phyloP scores from a whole-genome alignment of 352 stramenopile species.

The Pythium sukuiense region DNA sequence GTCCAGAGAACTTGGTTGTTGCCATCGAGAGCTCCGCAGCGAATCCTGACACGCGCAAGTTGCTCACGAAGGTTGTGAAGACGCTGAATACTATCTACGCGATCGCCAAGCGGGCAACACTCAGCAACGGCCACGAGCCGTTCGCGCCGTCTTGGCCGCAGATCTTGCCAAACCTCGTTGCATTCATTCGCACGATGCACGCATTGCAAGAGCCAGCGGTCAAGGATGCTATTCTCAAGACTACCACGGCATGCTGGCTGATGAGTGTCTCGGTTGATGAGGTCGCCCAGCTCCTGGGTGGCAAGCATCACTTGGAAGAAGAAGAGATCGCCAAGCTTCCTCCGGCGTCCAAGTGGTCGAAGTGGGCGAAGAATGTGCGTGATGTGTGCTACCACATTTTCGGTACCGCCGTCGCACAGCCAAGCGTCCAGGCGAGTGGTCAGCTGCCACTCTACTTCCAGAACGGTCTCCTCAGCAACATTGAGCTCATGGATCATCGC shows the following conservation, averaged over 20 bases:
- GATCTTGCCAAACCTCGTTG: constrained; percentile 68
- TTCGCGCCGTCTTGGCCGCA: constrained; percentile 63
- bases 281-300: constrained; percentile 68
- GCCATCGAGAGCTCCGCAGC: constrained; percentile 46
- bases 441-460: constrained; percentile 48
- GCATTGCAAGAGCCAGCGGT: constrained; percentile 49
- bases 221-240: constrained; percentile 59
- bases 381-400: constrained; percentile 81
- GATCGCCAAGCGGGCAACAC: constrained; percentile 59
- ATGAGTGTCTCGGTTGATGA: constrained; percentile 74
- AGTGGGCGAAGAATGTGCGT: constrained; percentile 81
- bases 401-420: constrained; percentile 52
- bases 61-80: constrained; percentile 62
- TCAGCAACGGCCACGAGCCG: constrained; percentile 30
- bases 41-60: constrained; percentile 44
- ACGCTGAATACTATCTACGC: constrained; percentile 79
- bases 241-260: constrained; percentile 58
- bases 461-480: constrained; percentile 60
- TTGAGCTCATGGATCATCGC: constrained; percentile 72
- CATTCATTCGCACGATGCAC: constrained; percentile 62
- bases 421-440: constrained; percentile 51
- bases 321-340: constrained; percentile 61
- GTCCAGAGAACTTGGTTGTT: constrained; percentile 48
- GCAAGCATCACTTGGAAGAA: constrained; percentile 73
- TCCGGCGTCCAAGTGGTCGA: constrained; percentile 54